These are phyloP conservation scores for Penicillium frequentans DNA, from an alignment of 2,329 filamentous ascomycete genomes.

Conservation along the genomic window DNA sequence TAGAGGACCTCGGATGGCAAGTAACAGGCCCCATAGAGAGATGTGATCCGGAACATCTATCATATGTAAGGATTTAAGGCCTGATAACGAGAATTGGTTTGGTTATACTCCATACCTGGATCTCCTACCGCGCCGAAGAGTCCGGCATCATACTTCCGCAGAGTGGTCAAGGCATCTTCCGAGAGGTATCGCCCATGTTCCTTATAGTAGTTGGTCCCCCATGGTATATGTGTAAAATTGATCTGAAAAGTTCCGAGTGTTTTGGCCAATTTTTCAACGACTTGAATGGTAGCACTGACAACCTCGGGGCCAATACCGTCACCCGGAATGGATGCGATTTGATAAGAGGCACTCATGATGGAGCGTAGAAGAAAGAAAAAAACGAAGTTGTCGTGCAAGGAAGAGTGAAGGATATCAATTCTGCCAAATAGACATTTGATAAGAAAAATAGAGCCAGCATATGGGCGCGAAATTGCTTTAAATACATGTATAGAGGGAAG, in stretches of 20 bases:
- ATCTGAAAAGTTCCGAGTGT: conserved; percentile 48
- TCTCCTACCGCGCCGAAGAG: conserved; percentile 62
- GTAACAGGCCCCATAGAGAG: conserved; percentile 56
- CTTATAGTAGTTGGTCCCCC: conserved; percentile 44
- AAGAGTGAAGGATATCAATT: neutral
- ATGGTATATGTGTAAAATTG: conserved; percentile 50
- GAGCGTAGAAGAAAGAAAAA: neutral
- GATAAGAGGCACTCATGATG: conserved; percentile 34
- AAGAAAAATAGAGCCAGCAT: neutral
- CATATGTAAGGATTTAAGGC: conserved; percentile 4
- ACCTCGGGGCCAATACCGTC: conserved; percentile 67
- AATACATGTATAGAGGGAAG: neutral
- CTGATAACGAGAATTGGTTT: neutral
- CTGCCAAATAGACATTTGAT: too few species aligned
- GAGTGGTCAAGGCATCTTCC: conserved; percentile 49
- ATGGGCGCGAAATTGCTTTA: neutral
- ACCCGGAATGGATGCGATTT: conserved; percentile 61
- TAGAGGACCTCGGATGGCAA: conserved; percentile 56
- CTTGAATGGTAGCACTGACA: conserved; percentile 55
- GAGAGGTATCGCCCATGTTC: conserved; percentile 56
- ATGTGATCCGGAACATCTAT: conserved; percentile 58
- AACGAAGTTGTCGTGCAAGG: neutral
- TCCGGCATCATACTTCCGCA: conserved; percentile 55
- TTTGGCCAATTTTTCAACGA: conserved; percentile 47
- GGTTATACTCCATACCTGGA: conserved; percentile 42